Evolutionary conservation across 2,329 filamentous ascomycete genomes (phyloP).

Genomic region (Verticillium longisporum): DNA sequence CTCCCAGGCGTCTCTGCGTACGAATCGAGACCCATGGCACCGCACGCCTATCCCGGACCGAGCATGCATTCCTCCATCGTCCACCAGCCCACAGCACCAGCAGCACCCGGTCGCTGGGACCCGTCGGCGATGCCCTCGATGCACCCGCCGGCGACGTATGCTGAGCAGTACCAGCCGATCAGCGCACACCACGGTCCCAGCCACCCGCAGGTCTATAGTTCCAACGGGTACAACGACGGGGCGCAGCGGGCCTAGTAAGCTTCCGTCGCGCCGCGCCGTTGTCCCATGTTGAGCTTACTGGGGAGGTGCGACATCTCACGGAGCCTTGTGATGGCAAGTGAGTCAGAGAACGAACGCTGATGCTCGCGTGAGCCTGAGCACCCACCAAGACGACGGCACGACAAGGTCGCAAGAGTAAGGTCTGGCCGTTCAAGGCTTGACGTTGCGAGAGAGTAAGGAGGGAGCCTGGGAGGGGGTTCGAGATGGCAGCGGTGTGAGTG

Average conservation of each 20-base stretch:
- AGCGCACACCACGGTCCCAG: conserved; percentile 23
- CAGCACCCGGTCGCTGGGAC: conserved; percentile 27
- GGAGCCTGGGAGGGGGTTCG: background rate
- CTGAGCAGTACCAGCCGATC: conserved; percentile 30
- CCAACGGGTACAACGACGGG: conserved; percentile 33
- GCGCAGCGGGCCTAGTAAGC: conserved; percentile 30
- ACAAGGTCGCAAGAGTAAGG: too few relatives aligned
- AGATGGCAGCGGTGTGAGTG: background rate
- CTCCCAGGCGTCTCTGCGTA: conserved; percentile 33
- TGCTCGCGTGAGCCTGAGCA: background rate
- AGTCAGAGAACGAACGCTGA: background rate
- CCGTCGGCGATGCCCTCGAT: conserved; percentile 16
- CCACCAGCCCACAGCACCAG: conserved; percentile 13
- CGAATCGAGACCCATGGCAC: conserved; percentile 23
- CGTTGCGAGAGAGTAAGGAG: background rate
- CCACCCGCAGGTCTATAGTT: conserved; percentile 33
- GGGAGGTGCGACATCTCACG: background rate
- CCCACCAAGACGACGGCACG: background rate
- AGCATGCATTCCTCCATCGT: conserved; percentile 30
- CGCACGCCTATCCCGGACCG: conserved; percentile 29
- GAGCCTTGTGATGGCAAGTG: background rate
- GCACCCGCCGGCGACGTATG: conserved; percentile 24
- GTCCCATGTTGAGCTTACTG: background rate
- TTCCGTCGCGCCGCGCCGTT: background rate
- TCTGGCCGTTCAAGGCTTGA: too few relatives aligned